Conservation (phyloP, 1,284 basidiomycete genomes). For the Dichomitus squalens region DNA sequence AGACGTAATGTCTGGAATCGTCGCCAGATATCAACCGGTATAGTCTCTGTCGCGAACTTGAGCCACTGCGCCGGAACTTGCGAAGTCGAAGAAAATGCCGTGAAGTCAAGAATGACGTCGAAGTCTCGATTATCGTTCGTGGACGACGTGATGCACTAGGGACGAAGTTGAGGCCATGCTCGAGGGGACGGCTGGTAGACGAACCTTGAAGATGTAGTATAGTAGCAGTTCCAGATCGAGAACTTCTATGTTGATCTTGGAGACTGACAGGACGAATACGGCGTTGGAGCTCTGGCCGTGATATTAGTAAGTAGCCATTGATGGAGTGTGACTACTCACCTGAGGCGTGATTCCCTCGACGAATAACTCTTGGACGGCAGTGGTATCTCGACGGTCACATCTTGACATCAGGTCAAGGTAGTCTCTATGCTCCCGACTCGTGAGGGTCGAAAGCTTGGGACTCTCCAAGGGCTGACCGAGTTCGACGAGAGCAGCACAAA, state of each 20-base stretch:
- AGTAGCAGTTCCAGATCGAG: constrained; percentile 87
- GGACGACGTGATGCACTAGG: constrained; percentile 43
- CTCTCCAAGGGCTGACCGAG: constrained; percentile 73
- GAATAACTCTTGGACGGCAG: constrained; percentile 69
- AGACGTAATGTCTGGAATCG: constrained; percentile 66
- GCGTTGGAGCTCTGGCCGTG: constrained; percentile 48
- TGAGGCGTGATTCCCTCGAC: constrained; percentile 55
- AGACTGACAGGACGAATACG: constrained; percentile 64
- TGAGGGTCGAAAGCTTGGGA: constrained; percentile 53
- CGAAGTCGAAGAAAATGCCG: constrained; percentile 74
- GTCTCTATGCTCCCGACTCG: constrained; percentile 57
- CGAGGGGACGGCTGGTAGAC: constrained; percentile 12
- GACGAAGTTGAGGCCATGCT: background rate
- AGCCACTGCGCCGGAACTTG: constrained; percentile 85
- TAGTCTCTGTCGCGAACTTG: constrained; percentile 78
- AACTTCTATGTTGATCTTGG: constrained; percentile 78
- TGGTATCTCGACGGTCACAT: constrained; percentile 63
- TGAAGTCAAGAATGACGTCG: constrained; percentile 84
- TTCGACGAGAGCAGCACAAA: constrained; percentile 78
- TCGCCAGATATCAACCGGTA: constrained; percentile 67
- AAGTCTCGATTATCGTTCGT: constrained; percentile 54
- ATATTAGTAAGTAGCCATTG: background rate
- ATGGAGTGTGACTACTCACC: constrained; percentile 36
- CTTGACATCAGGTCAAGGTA: constrained; percentile 73
- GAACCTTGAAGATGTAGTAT: constrained; percentile 80